These are phyloP conservation scores for Linaria vulgaris DNA, from an alignment of 257 asterid genomes.

Conservation along the genomic window DNA sequence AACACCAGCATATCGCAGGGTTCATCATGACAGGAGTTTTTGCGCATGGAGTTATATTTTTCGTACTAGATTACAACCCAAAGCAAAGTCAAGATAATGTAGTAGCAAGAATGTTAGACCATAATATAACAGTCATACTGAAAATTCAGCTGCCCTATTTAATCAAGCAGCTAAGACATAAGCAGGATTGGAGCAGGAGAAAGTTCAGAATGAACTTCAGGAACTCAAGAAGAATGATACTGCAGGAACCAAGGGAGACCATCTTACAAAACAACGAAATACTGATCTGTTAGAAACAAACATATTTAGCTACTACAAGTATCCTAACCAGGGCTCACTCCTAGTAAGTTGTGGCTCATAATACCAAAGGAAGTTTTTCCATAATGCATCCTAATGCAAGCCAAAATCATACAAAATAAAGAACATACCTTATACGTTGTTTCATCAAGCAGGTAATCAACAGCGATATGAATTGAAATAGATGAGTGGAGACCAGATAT, in stretches of 20 bases:
- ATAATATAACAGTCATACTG: conserved; percentile 5
- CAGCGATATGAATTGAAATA: conserved; percentile 66
- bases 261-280: background rate
- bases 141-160: background rate
- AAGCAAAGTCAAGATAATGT: too few species aligned
- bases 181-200: background rate
- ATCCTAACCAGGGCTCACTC: conserved; percentile 1
- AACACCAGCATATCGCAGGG: too few species aligned
- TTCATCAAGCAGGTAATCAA: conserved; percentile 65
- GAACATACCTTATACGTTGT: conserved; percentile 47
- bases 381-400: conserved; percentile 11
- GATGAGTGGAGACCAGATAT: conserved; percentile 82
- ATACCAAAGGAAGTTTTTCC: conserved; percentile 5
- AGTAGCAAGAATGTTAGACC: too few species aligned
- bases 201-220: background rate
- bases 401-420: conserved; percentile 18
- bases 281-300: background rate
- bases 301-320: conserved; percentile 1
- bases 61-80: too few species aligned
- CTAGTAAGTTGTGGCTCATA: background rate
- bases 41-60: too few species aligned
- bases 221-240: background rate
- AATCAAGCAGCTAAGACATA: conserved; percentile 9
- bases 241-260: background rate
- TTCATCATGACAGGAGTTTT: too few species aligned